Percentiles rank a stretch among this genome's conserved stretches.
Conservation (phyloP, 331 rosid genomes). For the Dryas integrifolia region DNA sequence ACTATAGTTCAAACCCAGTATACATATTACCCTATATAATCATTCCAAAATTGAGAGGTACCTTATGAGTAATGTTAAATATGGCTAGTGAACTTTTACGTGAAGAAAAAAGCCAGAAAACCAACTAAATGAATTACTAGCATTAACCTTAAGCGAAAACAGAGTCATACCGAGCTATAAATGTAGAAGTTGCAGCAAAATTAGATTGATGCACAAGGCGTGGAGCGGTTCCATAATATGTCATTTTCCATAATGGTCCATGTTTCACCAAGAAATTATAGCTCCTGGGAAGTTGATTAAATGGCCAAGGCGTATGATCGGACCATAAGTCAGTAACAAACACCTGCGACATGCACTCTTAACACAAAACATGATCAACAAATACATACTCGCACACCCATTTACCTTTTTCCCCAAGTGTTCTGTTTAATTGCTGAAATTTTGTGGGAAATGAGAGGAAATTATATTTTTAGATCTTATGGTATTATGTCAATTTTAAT, state of each 20-base stretch:
- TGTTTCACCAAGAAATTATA: constrained; percentile 98
- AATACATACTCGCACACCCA: constrained; percentile 4
- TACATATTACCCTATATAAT: not conserved
- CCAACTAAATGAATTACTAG: not conserved
- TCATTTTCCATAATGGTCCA: constrained; percentile 87
- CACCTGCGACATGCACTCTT: constrained; percentile 66
- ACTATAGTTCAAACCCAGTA: not conserved
- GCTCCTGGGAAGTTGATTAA: constrained; percentile 97
- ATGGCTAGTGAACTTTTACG: not conserved
- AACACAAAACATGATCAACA: constrained; percentile 24
- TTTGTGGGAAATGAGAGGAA: not conserved
- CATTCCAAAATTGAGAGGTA: not conserved
- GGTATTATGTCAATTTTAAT: not conserved
- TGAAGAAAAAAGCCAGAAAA: not conserved
- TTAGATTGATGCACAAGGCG: constrained; percentile 91
- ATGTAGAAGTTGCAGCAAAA: constrained; percentile 89
- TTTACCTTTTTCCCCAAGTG: constrained; percentile 8
- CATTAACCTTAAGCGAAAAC: not conserved
- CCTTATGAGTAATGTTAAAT: not conserved
- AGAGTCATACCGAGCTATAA: constrained; percentile 84
- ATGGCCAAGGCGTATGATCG: constrained; percentile 99
- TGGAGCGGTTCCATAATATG: constrained; percentile 89
- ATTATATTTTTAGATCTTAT: not conserved
- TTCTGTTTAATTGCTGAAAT: not conserved
- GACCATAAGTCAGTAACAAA: constrained; percentile 98